Conservation (phyloP, 176 grass and related monocot species). For the Rhipidocladum racemiflorum region DNA sequence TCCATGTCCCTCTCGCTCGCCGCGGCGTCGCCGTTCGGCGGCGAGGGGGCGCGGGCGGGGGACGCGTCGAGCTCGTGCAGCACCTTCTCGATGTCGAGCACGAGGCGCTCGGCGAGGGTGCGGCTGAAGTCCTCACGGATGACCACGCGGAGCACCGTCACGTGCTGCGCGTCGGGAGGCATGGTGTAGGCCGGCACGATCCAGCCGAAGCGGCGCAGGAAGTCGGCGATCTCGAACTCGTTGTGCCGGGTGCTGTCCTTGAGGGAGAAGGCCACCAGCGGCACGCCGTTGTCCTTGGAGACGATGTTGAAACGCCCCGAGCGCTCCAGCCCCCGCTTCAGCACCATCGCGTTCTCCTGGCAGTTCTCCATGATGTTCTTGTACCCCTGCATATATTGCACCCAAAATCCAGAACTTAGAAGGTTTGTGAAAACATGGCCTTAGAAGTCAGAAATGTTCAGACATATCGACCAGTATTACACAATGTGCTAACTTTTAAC, state of each 20-base stretch:
- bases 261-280: conserved; percentile 91
- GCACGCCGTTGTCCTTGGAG: conserved; percentile 90
- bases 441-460: neutral
- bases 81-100: conserved; percentile 68
- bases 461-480: too few relatives aligned
- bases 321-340: conserved; percentile 64
- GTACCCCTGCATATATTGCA: conserved; percentile 54
- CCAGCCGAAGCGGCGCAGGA: conserved; percentile 81
- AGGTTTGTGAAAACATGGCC: too few relatives aligned
- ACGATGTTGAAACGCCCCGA: conserved; percentile 69
- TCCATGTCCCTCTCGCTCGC: conserved; percentile 12
- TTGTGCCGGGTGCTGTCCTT: conserved; percentile 72
- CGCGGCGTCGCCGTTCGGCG: conserved; percentile 5
- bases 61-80: conserved; percentile 68
- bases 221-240: conserved; percentile 90
- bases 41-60: conserved; percentile 10
- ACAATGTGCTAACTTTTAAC: too few relatives aligned
- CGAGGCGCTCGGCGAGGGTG: conserved; percentile 82
- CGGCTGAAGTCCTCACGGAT: conserved; percentile 89
- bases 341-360: conserved; percentile 80
- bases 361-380: conserved; percentile 91
- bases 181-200: conserved; percentile 95
- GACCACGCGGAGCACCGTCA: conserved; percentile 71
- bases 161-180: conserved; percentile 75
- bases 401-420: neutral